phyloP scores from a whole-genome alignment of 805 yeast species.

The Maudiozyma serrabonitensis region DNA sequence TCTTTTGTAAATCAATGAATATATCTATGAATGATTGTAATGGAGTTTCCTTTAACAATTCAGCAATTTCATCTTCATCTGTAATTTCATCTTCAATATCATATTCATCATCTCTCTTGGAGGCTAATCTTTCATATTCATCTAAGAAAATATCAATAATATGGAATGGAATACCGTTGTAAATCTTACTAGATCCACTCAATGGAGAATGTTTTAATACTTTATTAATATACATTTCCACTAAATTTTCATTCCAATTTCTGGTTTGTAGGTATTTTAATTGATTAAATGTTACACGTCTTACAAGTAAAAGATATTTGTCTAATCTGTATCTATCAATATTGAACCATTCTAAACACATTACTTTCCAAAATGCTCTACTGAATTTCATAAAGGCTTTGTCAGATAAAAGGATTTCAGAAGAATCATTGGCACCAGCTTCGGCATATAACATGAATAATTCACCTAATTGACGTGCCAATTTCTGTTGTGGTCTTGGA shows the following conservation, averaged over 20 bases:
- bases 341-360: slow-evolving; percentile 71
- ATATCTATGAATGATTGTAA: slow-evolving; percentile 48
- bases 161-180: slow-evolving; percentile 77
- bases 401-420: slow-evolving; percentile 17
- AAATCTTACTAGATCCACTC: slow-evolving; percentile 49
- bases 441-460: slow-evolving; percentile 26
- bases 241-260: slow-evolving; percentile 44
- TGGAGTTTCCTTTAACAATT: slow-evolving; percentile 40
- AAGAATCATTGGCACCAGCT: slow-evolving; percentile 20
- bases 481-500: slow-evolving; percentile 81
- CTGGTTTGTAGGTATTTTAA: slow-evolving; percentile 45
- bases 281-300: slow-evolving; percentile 63
- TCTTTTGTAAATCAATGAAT: slow-evolving; percentile 41
- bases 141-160: slow-evolving; percentile 74
- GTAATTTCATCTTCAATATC: slow-evolving; percentile 38
- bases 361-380: slow-evolving; percentile 72
- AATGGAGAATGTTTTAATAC: slow-evolving; percentile 39
- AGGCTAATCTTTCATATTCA: slow-evolving; percentile 64
- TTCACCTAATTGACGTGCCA: slow-evolving; percentile 64
- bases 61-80: slow-evolving; percentile 24
- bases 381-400: slow-evolving; percentile 41
- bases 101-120: slow-evolving; percentile 37
- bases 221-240: slow-evolving; percentile 37
- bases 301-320: slow-evolving; percentile 70
- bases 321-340: slow-evolving; percentile 81